Evolutionary conservation across 2,329 filamentous ascomycete genomes (phyloP).

Genomic region (Fusarium virguliforme): DNA sequence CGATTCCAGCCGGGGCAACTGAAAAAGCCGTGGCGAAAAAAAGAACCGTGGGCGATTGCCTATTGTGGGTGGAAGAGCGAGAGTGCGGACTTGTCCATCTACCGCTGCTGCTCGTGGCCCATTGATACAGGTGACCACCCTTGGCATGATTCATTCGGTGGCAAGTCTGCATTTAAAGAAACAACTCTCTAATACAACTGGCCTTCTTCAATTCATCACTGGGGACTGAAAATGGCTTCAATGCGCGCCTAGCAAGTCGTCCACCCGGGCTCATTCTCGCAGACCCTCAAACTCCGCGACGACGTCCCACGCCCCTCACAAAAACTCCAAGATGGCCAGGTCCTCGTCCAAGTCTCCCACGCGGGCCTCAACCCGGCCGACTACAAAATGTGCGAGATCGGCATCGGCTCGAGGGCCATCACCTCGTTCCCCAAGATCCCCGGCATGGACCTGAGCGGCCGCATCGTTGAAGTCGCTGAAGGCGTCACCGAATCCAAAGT

Average conservation of each 20-base stretch:
- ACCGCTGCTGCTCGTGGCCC: not conserved
- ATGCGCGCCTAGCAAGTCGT: conserved; percentile 54
- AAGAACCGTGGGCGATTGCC: not conserved
- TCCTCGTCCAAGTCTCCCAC: conserved; percentile 63
- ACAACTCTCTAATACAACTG: not conserved
- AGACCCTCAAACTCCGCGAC: conserved; percentile 45
- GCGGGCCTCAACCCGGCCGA: conserved; percentile 66
- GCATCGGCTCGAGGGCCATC: conserved; percentile 55
- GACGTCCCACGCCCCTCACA: conserved; percentile 39
- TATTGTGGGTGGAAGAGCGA: not conserved
- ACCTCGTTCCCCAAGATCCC: conserved; percentile 60
- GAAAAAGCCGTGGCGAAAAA: not conserved
- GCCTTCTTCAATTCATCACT: not conserved
- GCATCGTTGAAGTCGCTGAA: conserved; percentile 58
- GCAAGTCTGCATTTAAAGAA: not conserved
- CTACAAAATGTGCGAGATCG: conserved; percentile 64
- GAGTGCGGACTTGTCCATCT: conserved; percentile 1
- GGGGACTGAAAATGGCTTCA: conserved; percentile 25
- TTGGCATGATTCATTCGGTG: conserved; percentile 20
- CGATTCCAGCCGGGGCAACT: conserved; percentile 15
- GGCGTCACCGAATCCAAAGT: conserved; percentile 52
- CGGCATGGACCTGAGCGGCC: conserved; percentile 68
- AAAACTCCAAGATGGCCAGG: conserved; percentile 51
- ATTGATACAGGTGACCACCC: conserved; percentile 4
- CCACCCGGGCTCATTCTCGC: conserved; percentile 47